Evolutionary conservation across 257 asterid species (phyloP).

Genomic region (Jasminum sambac): DNA sequence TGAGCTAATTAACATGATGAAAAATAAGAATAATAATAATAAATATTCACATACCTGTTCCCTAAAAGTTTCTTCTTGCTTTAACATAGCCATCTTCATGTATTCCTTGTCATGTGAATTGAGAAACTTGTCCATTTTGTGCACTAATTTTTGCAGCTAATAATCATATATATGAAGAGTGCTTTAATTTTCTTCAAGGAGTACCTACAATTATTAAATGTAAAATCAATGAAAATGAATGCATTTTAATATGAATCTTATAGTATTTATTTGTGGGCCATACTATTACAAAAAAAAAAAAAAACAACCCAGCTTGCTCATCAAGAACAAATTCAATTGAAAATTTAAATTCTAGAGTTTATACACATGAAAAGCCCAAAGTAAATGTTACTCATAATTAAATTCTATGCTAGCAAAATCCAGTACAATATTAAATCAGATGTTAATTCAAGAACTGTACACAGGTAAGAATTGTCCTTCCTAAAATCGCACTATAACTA

Average conservation of each 20-base stretch:
- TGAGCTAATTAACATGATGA: neutral
- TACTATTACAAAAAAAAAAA: neutral
- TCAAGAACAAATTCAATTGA: neutral
- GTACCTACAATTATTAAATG: no score
- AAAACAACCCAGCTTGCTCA: neutral
- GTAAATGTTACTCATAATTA: neutral
- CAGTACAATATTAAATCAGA: neutral
- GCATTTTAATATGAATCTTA: neutral
- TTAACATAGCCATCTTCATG: slow-evolving; percentile 53
- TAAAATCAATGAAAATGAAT: neutral
- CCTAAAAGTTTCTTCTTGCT: slow-evolving; percentile 52
- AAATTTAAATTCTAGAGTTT: neutral
- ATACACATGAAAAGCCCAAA: neutral
- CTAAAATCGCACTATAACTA: neutral
- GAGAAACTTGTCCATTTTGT: slow-evolving; percentile 45
- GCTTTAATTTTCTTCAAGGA: neutral
- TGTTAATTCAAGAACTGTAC: neutral
- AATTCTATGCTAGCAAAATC: neutral
- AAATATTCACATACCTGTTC: no score
- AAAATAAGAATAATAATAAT: neutral
- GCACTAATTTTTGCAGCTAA: neutral
- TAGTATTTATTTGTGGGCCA: neutral
- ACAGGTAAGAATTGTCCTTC: neutral
- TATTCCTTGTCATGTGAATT: slow-evolving; percentile 43
- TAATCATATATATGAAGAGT: neutral